These are phyloP conservation scores for Agarophyton chilense DNA, from an alignment of 23 red algal species.

Conservation along the genomic window DNA sequence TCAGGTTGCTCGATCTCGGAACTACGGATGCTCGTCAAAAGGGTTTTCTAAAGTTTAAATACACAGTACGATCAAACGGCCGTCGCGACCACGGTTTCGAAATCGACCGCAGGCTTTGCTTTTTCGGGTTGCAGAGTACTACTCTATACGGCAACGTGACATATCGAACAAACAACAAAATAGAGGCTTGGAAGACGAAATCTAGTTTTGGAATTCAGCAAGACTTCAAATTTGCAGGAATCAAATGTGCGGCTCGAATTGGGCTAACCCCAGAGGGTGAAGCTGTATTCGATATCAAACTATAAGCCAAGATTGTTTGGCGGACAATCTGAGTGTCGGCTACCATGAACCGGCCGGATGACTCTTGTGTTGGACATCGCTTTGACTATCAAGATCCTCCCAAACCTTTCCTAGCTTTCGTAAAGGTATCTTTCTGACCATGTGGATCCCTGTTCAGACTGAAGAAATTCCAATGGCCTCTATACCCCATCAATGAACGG, in stretches of 20 bases:
- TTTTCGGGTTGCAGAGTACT: constrained; percentile 55
- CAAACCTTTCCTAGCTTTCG: not conserved
- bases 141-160: constrained; percentile 78
- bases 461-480: not conserved
- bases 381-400: not conserved
- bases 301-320: constrained; percentile 38
- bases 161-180: constrained; percentile 67
- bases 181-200: constrained; percentile 70
- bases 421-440: constrained; percentile 2
- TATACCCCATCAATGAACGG: not conserved
- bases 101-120: constrained; percentile 72
- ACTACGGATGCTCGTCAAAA: constrained; percentile 37
- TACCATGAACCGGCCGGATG: not conserved
- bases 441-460: not conserved
- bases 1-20: constrained; percentile 79
- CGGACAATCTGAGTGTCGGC: not conserved
- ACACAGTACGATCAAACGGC: constrained; percentile 64
- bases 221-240: constrained; percentile 58
- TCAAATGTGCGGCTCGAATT: constrained; percentile 71
- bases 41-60: constrained; percentile 66
- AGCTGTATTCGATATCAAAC: constrained; percentile 68
- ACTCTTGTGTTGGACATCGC: not conserved
- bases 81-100: constrained; percentile 72
- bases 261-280: constrained; percentile 76
- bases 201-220: constrained; percentile 79